A percentile compares a stretch with the other conserved stretches of the same genome.
phyloP scores from a whole-genome alignment of 2,329 filamentous ascomycete genomes.

The Penicillium hordei region DNA sequence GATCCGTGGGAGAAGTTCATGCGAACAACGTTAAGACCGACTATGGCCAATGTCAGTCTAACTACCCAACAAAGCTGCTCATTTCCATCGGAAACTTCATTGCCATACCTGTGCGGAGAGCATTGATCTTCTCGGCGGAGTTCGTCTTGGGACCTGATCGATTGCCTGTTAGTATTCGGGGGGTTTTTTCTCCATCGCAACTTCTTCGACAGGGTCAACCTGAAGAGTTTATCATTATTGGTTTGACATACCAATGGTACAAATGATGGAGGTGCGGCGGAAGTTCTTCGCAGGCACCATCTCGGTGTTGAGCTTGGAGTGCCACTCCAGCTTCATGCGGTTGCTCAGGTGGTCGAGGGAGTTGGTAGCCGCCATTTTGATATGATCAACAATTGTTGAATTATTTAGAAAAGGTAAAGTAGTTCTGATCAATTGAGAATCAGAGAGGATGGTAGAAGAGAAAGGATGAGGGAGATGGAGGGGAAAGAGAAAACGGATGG shows the following conservation, averaged over 20 bases:
- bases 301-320: slow-evolving; percentile 81
- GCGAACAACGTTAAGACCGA: slow-evolving; percentile 95
- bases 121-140: slow-evolving; percentile 94
- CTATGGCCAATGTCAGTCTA: slow-evolving; percentile 40
- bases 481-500: slow-evolving; percentile 25
- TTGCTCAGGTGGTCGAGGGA: slow-evolving; percentile 84
- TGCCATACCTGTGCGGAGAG: slow-evolving; percentile 67
- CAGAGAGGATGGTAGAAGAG: slow-evolving; percentile 15
- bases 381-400: slow-evolving; percentile 17
- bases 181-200: neutral
- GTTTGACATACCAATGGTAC: slow-evolving; percentile 77
- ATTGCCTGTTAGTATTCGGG: slow-evolving; percentile 24
- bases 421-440: slow-evolving; percentile 15
- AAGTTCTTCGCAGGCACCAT: slow-evolving; percentile 84
- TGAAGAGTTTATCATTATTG: neutral
- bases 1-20: slow-evolving; percentile 99
- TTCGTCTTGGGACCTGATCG: slow-evolving; percentile 86
- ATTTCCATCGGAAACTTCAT: slow-evolving; percentile 6
- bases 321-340: slow-evolving; percentile 70
- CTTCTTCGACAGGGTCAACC: neutral
- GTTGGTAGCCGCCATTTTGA: slow-evolving; percentile 67
- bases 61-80: slow-evolving; percentile 12
- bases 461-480: slow-evolving; percentile 13
- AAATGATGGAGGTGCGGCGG: slow-evolving; percentile 96
- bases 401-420: slow-evolving; percentile 8